Base-by-base conservation (phyloP, 208 protist genomes). In the Lotmaria passim region DNA sequence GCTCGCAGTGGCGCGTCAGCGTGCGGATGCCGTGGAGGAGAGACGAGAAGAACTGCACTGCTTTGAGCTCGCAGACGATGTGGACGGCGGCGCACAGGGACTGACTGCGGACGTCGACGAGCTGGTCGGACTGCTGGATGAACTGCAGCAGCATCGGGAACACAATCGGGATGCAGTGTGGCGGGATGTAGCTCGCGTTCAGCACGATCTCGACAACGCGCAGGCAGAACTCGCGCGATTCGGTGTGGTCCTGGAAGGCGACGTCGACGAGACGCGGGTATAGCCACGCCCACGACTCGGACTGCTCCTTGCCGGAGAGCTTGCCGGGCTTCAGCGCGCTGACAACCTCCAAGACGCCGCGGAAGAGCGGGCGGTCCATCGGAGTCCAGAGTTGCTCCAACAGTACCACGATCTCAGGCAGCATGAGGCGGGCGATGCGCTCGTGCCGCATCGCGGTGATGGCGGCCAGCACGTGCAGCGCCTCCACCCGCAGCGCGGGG, bases 201-300 rank as follows among this genome's bases (percentile, higher is more conserved):
- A 94, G 73, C 52, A 95, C 63, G 75, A 97, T 95, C 55, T 92
- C 84, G 43, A 97, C 79, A 15, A 97, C 90, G 61, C 90, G 86
- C n/a, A 97, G 79, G 60, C 82, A 91, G 63, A 97, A 93, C 79
- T 97, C 89, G 38, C 85, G 81, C 17, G 88, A 85, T 57, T 94
- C 86, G 23, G 87, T 90, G 73, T 71, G 86, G 64, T 97, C 92
- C 64, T 95, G 92, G 41, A 97, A 68, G 17, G 90, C 92, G 48
- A 93, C 92, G 74, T 97, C 92, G 33, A 94, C 86, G 44, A 97
- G 88, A 11, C 92, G 80, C 24, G 92, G 92, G 66, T 97, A 97
- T 38, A 97, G 73, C 90, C 92, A 97, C 63, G 89, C 88, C 92
- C 92, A 97, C 30, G 84, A 85, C 67, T 97, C 89, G 7, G 82